These are phyloP conservation scores for Phyllosticta citrichinensis DNA, from an alignment of 2,329 filamentous ascomycete species.

Conservation along the genomic window DNA sequence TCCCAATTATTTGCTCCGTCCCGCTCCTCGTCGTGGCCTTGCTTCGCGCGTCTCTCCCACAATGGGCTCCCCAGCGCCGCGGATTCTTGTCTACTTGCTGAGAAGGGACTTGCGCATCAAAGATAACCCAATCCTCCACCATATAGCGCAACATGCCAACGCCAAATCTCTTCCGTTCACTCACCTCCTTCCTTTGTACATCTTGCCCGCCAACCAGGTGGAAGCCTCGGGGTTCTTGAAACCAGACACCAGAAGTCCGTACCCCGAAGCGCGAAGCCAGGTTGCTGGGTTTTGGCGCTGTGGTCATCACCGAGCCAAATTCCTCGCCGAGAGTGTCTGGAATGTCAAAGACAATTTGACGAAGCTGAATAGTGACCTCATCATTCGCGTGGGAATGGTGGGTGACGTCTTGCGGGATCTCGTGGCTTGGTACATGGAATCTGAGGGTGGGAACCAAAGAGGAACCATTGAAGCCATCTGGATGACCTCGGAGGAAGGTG, in stretches of 20 bases:
- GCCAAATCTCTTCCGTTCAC: conserved; percentile 33
- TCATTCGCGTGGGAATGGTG: conserved; percentile 53
- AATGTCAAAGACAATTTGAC: conserved; percentile 56
- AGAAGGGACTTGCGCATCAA: conserved; percentile 62
- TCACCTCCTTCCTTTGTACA: conserved; percentile 61
- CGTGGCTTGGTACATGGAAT: conserved; percentile 35
- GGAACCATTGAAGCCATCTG: conserved; percentile 54
- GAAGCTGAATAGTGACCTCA: conserved; percentile 46
- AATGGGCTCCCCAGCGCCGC: conserved; percentile 15
- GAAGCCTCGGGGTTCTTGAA: conserved; percentile 65
- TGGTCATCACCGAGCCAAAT: conserved; percentile 61
- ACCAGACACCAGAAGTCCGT: conserved; percentile 43
- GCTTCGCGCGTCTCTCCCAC: neutral
- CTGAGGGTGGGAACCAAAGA: conserved; percentile 11
- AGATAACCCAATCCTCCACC: conserved; percentile 65
- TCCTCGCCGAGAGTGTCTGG: conserved; percentile 63
- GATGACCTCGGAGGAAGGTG: conserved; percentile 62
- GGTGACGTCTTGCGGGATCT: conserved; percentile 51
- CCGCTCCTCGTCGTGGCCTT: neutral
- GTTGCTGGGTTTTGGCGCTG: conserved; percentile 62
- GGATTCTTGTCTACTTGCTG: conserved; percentile 59
- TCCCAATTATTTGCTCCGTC: neutral
- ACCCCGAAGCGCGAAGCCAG: conserved; percentile 56
- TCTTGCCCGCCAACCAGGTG: conserved; percentile 60
- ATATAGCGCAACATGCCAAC: conserved; percentile 34